A percentile compares a stretch with the other conserved stretches of the same genome.
These are phyloP conservation scores for Chamaenerion angustifolium DNA, from an alignment of 345 rosid species.

Conservation along the genomic window DNA sequence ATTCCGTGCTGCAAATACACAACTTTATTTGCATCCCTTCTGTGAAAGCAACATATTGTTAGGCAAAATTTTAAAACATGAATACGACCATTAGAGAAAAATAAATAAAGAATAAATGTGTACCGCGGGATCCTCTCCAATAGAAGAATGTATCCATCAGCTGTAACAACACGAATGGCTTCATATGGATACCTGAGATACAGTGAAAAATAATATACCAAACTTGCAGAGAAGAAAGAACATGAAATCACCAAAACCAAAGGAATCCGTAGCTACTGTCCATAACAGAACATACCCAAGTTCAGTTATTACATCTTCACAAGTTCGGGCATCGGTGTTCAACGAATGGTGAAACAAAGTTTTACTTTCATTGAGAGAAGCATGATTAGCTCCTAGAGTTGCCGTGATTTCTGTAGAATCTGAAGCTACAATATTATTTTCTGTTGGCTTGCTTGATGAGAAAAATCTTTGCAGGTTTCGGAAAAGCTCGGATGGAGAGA, in stretches of 20 bases:
- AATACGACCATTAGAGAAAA: slow-evolving; percentile 6
- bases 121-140: slow-evolving; percentile 94
- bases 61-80: slow-evolving; percentile 7
- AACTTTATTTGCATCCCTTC: slow-evolving; percentile 79
- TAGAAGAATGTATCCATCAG: slow-evolving; percentile 86
- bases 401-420: slow-evolving; percentile 31
- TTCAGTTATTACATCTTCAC: slow-evolving; percentile 87
- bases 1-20: slow-evolving; percentile 86
- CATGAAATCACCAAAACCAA: too few species aligned
- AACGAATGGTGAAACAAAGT: slow-evolving; percentile 37
- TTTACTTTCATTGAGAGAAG: slow-evolving; percentile 37
- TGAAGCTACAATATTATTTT: not conserved
- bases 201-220: slow-evolving; percentile 7
- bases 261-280: too few species aligned
- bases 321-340: slow-evolving; percentile 86
- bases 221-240: not conserved
- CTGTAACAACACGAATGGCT: slow-evolving; percentile 74
- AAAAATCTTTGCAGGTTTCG: slow-evolving; percentile 23
- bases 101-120: slow-evolving; percentile 7
- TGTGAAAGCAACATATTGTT: slow-evolving; percentile 16
- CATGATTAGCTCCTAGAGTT: slow-evolving; percentile 49
- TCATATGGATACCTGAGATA: slow-evolving; percentile 69
- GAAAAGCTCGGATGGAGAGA: too few species aligned
- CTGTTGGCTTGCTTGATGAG: slow-evolving; percentile 11
- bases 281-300: slow-evolving; percentile 41